These are phyloP conservation scores for Aspergillus neotritici DNA, from an alignment of 2,329 filamentous ascomycete species.

Conservation along the genomic window DNA sequence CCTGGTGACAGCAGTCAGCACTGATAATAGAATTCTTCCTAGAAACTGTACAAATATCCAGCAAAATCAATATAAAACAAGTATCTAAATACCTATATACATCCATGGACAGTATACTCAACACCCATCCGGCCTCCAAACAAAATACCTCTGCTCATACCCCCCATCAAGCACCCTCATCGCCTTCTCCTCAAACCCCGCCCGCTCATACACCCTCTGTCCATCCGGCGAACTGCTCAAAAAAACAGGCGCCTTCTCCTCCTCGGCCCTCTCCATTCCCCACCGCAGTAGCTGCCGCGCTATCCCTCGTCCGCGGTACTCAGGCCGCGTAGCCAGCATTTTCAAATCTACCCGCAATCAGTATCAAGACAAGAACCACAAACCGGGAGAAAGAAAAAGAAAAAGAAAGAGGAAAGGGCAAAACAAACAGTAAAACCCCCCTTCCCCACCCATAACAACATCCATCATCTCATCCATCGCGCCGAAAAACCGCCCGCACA, in stretches of 20 bases:
- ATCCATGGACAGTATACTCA: no score
- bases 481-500: constrained; percentile 19
- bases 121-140: background rate
- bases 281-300: constrained; percentile 29
- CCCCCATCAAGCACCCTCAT: constrained; percentile 2
- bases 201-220: constrained; percentile 34
- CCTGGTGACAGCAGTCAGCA: no score
- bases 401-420: background rate
- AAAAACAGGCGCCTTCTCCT: constrained; percentile 30
- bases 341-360: constrained; percentile 16
- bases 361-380: background rate
- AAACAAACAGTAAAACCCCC: constrained; percentile 22
- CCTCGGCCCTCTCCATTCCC: constrained; percentile 33
- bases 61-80: no score
- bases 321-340: constrained; percentile 21
- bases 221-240: constrained; percentile 33
- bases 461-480: constrained; percentile 13
- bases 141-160: constrained; percentile 9
- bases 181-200: constrained; percentile 30
- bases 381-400: background rate
- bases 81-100: no score
- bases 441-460: constrained; percentile 14
- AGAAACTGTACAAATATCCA: no score
- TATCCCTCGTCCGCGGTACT: constrained; percentile 18
- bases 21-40: no score